phyloP scores from a whole-genome alignment of 768 basidiomycete genomes.

The Calocera cornea region DNA sequence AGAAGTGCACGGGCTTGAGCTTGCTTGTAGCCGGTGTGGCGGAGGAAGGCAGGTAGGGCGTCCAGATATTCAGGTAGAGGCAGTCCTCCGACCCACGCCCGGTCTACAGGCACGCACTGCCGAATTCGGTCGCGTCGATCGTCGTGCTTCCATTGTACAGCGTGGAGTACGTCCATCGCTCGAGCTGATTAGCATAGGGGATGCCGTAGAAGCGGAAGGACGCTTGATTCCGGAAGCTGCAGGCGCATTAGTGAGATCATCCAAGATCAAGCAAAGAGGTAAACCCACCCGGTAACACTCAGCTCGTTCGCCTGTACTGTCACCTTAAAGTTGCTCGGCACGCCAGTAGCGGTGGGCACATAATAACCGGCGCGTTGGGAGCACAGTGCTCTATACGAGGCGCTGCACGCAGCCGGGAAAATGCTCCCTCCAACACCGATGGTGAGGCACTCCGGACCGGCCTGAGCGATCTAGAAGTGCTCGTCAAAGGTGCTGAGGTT shows the following conservation, averaged over 20 bases:
- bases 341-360: constrained; percentile 19
- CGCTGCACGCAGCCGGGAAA: constrained; percentile 9
- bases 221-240: constrained; percentile 8
- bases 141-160: constrained; percentile 2
- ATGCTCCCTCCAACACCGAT: background rate
- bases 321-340: constrained; percentile 18
- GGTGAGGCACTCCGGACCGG: background rate
- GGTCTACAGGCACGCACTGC: constrained; percentile 7
- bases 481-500: background rate
- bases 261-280: background rate
- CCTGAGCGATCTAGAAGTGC: constrained; percentile 11
- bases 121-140: constrained; percentile 7
- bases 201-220: constrained; percentile 12
- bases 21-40: background rate
- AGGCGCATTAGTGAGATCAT: constrained; percentile 18
- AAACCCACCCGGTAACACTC: constrained; percentile 16
- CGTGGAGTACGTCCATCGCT: constrained; percentile 11
- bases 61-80: constrained; percentile 15
- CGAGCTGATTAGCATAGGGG: constrained; percentile 8
- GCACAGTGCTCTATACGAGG: constrained; percentile 20
- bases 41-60: constrained; percentile 12
- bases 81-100: constrained; percentile 14
- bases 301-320: constrained; percentile 20
- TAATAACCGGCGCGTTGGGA: constrained; percentile 23
- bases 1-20: constrained; percentile 15